A percentile compares a stretch with the other conserved stretches of the same genome.
These are phyloP conservation scores for Sporothrix brunneoviolacea DNA, from an alignment of 2,329 filamentous ascomycete species.

Conservation along the genomic window DNA sequence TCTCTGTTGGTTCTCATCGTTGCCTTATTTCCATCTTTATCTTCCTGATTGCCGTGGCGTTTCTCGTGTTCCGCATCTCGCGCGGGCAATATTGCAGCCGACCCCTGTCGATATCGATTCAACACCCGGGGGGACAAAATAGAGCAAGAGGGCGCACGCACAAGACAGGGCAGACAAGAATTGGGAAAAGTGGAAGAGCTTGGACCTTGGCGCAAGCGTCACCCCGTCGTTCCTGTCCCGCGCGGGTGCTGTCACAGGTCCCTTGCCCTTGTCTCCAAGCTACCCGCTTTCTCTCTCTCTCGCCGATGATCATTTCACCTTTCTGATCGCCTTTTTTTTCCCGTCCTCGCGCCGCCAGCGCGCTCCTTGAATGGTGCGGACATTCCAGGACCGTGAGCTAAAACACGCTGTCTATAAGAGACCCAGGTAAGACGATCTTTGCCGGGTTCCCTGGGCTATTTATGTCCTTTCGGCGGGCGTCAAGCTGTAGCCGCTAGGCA, in stretches of 20 bases:
- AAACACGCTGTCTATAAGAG: no score
- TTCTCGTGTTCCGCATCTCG: not conserved
- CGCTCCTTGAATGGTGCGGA: not conserved
- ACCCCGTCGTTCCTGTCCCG: conserved; percentile 3
- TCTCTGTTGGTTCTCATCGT: no score
- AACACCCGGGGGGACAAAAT: not conserved
- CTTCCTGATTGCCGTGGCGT: not conserved
- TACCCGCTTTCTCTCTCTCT: not conserved
- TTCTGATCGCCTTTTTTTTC: not conserved
- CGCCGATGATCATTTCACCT: not conserved
- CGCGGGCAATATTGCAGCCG: not conserved
- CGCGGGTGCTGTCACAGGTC: conserved; percentile 10
- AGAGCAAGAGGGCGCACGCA: no score
- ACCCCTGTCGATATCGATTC: conserved; percentile 4
- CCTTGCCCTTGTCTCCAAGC: not conserved
- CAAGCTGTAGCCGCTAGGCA: no score
- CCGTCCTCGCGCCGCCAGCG: no score
- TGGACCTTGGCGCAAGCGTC: not conserved
- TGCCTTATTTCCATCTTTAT: not conserved
- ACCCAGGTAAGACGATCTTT: no score
- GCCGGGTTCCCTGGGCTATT: no score
- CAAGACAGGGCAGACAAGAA: not conserved
- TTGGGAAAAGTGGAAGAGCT: not conserved
- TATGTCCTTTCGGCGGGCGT: no score
- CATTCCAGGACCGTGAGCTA: no score